Evolutionary conservation across 495 filamentous ascomycete genomes (phyloP).

Genomic region (Corynascus novoguineensis): DNA sequence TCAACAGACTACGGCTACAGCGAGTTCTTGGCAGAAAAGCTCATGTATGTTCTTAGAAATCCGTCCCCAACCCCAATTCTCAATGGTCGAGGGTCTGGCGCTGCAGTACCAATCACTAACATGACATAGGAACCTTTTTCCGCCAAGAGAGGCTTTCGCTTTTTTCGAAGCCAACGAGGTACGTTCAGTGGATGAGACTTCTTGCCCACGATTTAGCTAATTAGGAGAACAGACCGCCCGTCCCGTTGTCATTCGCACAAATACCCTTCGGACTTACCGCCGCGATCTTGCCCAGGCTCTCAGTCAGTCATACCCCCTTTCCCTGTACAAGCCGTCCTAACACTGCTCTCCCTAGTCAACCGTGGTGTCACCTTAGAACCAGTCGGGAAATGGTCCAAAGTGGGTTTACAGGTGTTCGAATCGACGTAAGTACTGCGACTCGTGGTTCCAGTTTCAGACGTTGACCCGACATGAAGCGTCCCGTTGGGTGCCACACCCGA

Average conservation of each 20-base stretch:
- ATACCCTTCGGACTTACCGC: constrained; percentile 88
- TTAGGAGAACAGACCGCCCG: constrained; percentile 47
- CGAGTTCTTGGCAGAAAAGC: constrained; percentile 37
- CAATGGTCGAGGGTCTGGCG: not conserved
- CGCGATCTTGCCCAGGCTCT: constrained; percentile 87
- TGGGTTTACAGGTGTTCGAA: constrained; percentile 94
- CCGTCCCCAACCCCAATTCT: not conserved
- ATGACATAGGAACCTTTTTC: constrained; percentile 67
- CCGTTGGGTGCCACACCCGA: constrained; percentile 97
- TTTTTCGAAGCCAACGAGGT: constrained; percentile 98
- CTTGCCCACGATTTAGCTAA: not conserved
- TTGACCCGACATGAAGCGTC: constrained; percentile 39
- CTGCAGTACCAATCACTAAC: not conserved
- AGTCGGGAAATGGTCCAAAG: constrained; percentile 97
- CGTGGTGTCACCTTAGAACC: constrained; percentile 94
- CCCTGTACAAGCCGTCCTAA: not conserved
- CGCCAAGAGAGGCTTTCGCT: constrained; percentile 88
- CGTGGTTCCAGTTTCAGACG: not conserved
- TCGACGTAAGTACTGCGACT: constrained; percentile 42
- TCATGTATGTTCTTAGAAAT: constrained; percentile 18
- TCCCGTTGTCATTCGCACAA: constrained; percentile 77
- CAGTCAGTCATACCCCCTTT: constrained; percentile 32
- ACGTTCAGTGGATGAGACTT: not conserved
- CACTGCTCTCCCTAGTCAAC: constrained; percentile 51
- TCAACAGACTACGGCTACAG: constrained; percentile 74